Percentiles rank a stretch among this genome's conserved stretches.
Conservation (phyloP, 768 basidiomycete genomes). For the Crucibulum laeve region DNA sequence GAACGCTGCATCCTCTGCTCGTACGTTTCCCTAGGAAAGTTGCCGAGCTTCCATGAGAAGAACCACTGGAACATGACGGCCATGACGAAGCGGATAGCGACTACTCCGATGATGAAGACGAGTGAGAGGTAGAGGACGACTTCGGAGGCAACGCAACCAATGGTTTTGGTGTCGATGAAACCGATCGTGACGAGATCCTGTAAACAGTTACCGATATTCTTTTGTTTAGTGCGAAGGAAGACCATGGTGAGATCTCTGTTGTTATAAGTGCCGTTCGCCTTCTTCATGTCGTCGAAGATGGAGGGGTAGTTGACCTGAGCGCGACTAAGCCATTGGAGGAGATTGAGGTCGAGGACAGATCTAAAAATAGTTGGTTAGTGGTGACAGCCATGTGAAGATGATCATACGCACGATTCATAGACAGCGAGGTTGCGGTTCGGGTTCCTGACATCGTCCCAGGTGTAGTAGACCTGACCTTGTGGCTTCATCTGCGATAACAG, state of each 20-base stretch:
- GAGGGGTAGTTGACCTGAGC: constrained; percentile 80
- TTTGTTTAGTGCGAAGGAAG: constrained; percentile 69
- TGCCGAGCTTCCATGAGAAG: constrained; percentile 92
- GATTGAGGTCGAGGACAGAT: constrained; percentile 80
- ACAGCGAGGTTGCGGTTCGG: constrained; percentile 81
- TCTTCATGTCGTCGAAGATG: constrained; percentile 76
- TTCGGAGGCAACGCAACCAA: constrained; percentile 93
- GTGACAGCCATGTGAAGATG: neutral
- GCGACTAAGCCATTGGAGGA: constrained; percentile 80
- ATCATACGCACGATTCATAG: constrained; percentile 75
- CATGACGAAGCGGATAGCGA: constrained; percentile 92
- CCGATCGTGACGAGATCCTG: constrained; percentile 85
- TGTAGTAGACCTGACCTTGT: constrained; percentile 88
- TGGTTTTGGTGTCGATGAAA: constrained; percentile 89
- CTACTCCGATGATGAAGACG: constrained; percentile 96
- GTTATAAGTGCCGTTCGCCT: constrained; percentile 66
- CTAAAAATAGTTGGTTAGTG: constrained; percentile 33
- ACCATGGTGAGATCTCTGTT: constrained; percentile 87
- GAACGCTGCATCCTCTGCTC: constrained; percentile 87
- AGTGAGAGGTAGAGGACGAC: constrained; percentile 95
- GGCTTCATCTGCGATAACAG: constrained; percentile 45
- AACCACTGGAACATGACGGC: constrained; percentile 98
- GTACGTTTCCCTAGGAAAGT: constrained; percentile 90
- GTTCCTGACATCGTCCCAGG: constrained; percentile 81
- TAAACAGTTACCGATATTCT: constrained; percentile 71